A percentile compares a stretch with the other conserved stretches of the same genome.
phyloP scores from a whole-genome alignment of 306 rosid genomes.

The Pueraria montana region DNA sequence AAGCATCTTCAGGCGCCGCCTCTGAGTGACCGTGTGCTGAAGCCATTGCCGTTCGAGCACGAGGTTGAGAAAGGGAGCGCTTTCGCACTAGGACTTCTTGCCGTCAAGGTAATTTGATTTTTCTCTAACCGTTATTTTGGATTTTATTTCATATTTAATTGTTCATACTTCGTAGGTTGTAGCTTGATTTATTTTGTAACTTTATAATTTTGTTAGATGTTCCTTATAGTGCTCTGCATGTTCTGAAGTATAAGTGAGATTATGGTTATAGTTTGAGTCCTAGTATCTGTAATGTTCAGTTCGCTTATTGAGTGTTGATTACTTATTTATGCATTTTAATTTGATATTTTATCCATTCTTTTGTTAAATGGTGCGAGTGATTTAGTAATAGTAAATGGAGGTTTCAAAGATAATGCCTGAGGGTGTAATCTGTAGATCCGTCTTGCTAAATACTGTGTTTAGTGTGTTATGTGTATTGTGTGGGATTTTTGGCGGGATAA shows the following conservation, averaged over 20 bases:
- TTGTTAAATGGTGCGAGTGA: conserved; percentile 3
- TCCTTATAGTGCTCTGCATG: conserved; percentile 21
- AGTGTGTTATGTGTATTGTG: background rate
- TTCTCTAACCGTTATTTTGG: background rate
- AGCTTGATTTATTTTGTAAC: background rate
- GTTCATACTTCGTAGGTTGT: background rate
- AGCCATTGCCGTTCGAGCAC: conserved; percentile 80
- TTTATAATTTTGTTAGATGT: background rate
- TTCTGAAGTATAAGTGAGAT: conserved; percentile 8
- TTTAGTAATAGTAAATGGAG: background rate
- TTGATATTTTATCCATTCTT: background rate
- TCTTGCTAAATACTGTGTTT: background rate
- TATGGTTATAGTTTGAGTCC: background rate
- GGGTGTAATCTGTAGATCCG: too few species aligned
- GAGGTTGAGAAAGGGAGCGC: conserved; percentile 96
- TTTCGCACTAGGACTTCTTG: conserved; percentile 89
- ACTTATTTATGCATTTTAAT: conserved; percentile 10
- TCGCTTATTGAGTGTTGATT: background rate
- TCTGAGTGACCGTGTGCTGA: conserved; percentile 52
- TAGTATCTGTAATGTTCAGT: background rate
- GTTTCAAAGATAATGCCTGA: background rate
- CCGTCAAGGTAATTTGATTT: conserved; percentile 73
- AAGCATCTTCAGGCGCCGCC: conserved; percentile 82
- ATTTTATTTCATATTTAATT: background rate
- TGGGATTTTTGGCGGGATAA: conserved; percentile 19